A percentile compares a stretch with the other conserved stretches of the same genome.
Evolutionary conservation across 2,329 filamentous ascomycete genomes (phyloP).

Genomic region (Trichoderma brevicompactum): DNA sequence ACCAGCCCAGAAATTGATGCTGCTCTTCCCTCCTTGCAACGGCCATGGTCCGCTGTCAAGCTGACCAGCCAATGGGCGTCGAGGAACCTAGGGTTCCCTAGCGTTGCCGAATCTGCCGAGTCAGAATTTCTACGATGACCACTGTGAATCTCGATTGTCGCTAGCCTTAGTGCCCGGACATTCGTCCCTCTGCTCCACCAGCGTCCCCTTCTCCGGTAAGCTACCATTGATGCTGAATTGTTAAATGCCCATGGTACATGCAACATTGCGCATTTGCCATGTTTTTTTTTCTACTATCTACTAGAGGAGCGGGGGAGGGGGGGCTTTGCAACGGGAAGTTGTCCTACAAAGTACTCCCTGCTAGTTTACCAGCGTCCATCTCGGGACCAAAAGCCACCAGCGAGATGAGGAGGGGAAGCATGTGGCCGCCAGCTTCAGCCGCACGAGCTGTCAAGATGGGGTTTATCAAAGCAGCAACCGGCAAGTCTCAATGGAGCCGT

Average conservation of each 20-base stretch:
- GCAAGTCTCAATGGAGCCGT: not conserved
- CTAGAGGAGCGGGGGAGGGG: not conserved
- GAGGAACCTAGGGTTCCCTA: not conserved
- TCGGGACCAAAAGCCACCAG: not conserved
- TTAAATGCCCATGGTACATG: not conserved
- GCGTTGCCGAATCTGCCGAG: slow-evolving; percentile 6
- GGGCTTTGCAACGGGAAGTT: not conserved
- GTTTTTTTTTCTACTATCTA: not conserved
- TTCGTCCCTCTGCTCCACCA: not conserved
- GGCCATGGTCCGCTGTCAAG: not conserved
- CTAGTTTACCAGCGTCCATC: not conserved
- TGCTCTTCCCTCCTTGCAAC: not conserved
- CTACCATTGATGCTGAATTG: not conserved
- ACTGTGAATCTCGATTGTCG: not conserved
- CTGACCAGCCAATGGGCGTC: not conserved
- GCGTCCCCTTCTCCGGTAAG: not conserved
- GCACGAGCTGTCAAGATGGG: slow-evolving; percentile 9
- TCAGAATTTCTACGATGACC: not conserved
- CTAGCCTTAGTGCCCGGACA: not conserved
- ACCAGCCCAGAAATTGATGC: not conserved
- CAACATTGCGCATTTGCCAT: slow-evolving; percentile 7
- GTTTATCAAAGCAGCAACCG: too few relatives aligned
- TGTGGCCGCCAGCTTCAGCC: slow-evolving; percentile 3
- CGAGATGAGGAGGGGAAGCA: not conserved
- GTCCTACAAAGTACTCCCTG: not conserved